phyloP scores from a whole-genome alignment of 2,329 filamentous ascomycete genomes.

The Fusarium liriodendri region DNA sequence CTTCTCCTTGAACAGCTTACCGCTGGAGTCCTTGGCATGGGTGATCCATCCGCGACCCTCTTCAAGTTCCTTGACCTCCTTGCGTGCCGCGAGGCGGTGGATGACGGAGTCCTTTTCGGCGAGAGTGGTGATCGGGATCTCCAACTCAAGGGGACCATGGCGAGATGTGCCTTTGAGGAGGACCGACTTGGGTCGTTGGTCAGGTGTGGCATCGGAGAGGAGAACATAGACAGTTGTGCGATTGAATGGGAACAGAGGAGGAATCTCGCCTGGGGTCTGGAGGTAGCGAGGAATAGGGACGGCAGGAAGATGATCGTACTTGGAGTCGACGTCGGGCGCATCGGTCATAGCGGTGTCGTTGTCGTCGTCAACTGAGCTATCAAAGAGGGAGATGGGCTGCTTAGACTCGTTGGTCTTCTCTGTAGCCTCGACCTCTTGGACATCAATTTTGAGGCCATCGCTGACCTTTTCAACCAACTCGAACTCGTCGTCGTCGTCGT shows the following conservation, averaged over 20 bases:
- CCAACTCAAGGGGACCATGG: constrained; percentile 70
- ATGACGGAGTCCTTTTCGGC: constrained; percentile 63
- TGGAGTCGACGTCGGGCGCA: constrained; percentile 41
- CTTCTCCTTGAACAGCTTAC: constrained; percentile 58
- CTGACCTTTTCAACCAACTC: constrained; percentile 70
- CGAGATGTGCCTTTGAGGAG: constrained; percentile 67
- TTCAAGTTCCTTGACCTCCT: constrained; percentile 76
- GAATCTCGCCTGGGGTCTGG: constrained; percentile 73
- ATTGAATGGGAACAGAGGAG: constrained; percentile 74
- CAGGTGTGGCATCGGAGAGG: constrained; percentile 61
- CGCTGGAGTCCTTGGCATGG: constrained; percentile 59
- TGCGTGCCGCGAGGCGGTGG: constrained; percentile 77
- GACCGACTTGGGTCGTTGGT: constrained; percentile 61
- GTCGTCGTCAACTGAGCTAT: constrained; percentile 58
- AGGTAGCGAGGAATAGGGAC: constrained; percentile 67
- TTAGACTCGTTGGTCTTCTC: constrained; percentile 36
- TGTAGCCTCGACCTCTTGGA: constrained; percentile 4
- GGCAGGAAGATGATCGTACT: constrained; percentile 63
- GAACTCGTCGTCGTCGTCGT: constrained; percentile 68
- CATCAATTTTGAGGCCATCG: constrained; percentile 58
- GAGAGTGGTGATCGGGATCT: constrained; percentile 69
- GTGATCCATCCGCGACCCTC: constrained; percentile 75
- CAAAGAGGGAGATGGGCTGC: constrained; percentile 70
- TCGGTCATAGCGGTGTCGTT: constrained; percentile 48
- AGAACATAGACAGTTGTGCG: constrained; percentile 75